A percentile compares a stretch with the other conserved stretches of the same genome.
Conservation (phyloP, 495 filamentous ascomycete genomes). For the Hypomontagnella monticulosa region DNA sequence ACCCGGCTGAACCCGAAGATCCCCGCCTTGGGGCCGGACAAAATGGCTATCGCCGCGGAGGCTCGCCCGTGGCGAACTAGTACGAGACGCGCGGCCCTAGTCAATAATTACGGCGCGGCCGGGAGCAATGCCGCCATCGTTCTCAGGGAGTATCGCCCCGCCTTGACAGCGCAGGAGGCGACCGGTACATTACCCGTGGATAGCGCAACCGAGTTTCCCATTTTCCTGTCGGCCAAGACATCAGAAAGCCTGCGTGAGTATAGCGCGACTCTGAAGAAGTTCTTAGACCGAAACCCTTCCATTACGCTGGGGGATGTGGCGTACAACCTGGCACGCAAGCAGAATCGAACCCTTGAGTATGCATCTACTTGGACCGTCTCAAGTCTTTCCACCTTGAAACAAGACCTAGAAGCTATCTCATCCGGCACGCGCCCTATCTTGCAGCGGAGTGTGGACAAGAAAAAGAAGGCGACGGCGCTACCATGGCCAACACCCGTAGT, state of each 20-base stretch:
- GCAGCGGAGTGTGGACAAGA: conserved; percentile 14
- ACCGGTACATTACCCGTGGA: not conserved
- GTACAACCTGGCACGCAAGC: conserved; percentile 20
- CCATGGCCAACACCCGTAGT: conserved; percentile 49
- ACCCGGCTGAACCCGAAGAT: conserved; percentile 55
- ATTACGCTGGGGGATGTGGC: conserved; percentile 9
- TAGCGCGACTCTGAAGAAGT: conserved; percentile 4
- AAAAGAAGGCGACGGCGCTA: conserved; percentile 8
- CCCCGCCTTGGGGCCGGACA: conserved; percentile 44
- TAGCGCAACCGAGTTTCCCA: conserved; percentile 14
- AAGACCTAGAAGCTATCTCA: conserved; percentile 7
- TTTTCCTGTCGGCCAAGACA: conserved; percentile 25
- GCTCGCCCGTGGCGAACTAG: conserved; percentile 6
- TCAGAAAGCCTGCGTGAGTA: conserved; percentile 23
- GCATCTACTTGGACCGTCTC: conserved; percentile 3
- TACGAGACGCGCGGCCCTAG: conserved; percentile 11
- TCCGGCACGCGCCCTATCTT: conserved; percentile 6
- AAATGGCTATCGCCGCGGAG: conserved; percentile 42
- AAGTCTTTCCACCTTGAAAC: not conserved
- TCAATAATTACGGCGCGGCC: conserved; percentile 48
- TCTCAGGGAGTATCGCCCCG: conserved; percentile 29
- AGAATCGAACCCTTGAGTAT: conserved; percentile 20
- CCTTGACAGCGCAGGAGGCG: not conserved
- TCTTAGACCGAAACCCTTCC: conserved; percentile 19
- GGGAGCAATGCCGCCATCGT: conserved; percentile 47